A percentile compares a stretch with the other conserved stretches of the same genome.
Conservation (phyloP, 2,329 filamentous ascomycete species). For the Leptographium radiaticola region DNA sequence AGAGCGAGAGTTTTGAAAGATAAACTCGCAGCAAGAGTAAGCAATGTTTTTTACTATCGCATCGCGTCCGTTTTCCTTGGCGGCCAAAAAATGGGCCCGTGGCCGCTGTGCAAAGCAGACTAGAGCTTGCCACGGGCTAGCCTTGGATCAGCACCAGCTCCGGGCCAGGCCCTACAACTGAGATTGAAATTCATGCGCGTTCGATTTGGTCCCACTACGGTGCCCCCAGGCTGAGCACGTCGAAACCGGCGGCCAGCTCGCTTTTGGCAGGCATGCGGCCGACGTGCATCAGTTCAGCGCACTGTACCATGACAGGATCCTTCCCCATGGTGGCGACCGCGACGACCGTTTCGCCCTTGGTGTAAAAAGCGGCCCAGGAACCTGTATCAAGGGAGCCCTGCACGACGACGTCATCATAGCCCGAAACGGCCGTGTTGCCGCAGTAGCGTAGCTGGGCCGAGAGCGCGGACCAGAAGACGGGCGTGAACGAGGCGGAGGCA, state of each 20-base stretch:
- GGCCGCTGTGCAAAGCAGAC: too few relatives aligned
- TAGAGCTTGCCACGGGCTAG: too few relatives aligned
- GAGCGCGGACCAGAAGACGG: slow-evolving; percentile 93
- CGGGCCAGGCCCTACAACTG: too few relatives aligned
- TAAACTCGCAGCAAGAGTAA: too few relatives aligned
- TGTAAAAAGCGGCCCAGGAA: slow-evolving; percentile 84
- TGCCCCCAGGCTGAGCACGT: slow-evolving; percentile 31
- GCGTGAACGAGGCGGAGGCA: slow-evolving; percentile 55
- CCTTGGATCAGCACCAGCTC: too few relatives aligned
- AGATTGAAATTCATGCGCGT: too few relatives aligned
- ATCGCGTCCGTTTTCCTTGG: too few relatives aligned
- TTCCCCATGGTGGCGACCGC: slow-evolving; percentile 84
- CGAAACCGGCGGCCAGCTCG: slow-evolving; percentile 52
- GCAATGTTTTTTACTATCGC: too few relatives aligned
- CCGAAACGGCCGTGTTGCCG: slow-evolving; percentile 57
- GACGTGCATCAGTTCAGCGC: slow-evolving; percentile 70
- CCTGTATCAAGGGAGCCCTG: slow-evolving; percentile 62
- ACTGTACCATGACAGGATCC: slow-evolving; percentile 77
- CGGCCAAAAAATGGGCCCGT: too few relatives aligned
- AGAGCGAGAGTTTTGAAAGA: too few relatives aligned
- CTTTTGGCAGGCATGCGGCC: slow-evolving; percentile 74
- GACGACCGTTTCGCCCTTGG: slow-evolving; percentile 71
- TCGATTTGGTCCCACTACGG: slow-evolving; percentile 10
- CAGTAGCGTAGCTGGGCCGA: slow-evolving; percentile 86
- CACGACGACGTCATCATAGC: slow-evolving; percentile 77